phyloP scores from a whole-genome alignment of 768 basidiomycete species.

The Naganishia kalamii region DNA sequence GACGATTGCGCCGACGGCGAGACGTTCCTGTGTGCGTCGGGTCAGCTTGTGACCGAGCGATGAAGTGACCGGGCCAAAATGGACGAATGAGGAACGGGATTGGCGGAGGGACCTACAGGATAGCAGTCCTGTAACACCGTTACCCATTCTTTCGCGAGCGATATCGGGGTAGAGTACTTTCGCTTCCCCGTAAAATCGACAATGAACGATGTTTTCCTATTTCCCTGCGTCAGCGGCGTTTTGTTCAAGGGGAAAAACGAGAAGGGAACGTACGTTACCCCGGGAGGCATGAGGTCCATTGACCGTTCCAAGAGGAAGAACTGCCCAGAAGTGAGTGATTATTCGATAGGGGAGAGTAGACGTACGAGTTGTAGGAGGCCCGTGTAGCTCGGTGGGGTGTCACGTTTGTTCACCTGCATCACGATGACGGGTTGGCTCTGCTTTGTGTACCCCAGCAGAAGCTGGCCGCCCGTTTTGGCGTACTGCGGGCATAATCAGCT shows the following conservation, averaged over 20 bases:
- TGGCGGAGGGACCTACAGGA: conserved; percentile 4
- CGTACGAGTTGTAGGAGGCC: conserved; percentile 36
- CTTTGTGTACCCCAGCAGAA: conserved; percentile 16
- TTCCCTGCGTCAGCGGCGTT: neutral
- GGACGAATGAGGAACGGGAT: neutral
- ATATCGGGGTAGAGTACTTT: conserved; percentile 19
- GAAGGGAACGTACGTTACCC: conserved; percentile 31
- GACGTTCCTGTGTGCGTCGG: conserved; percentile 14
- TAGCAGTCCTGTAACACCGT: conserved; percentile 21
- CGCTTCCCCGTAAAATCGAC: conserved; percentile 42
- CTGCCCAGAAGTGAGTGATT: neutral
- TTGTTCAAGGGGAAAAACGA: neutral
- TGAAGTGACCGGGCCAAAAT: neutral
- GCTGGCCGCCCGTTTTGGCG: conserved; percentile 18
- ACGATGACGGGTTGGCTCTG: conserved; percentile 36
- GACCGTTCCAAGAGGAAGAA: conserved; percentile 39
- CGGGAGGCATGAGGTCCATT: conserved; percentile 39
- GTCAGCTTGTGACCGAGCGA: neutral
- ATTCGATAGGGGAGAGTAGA: neutral
- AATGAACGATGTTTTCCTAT: conserved; percentile 33
- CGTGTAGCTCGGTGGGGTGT: conserved; percentile 24
- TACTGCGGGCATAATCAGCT: neutral
- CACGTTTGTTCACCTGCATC: conserved; percentile 34
- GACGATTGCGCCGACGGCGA: conserved; percentile 22
- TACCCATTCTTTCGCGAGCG: conserved; percentile 22